Conservation (phyloP, 192 early-diverging fungal species). For the Coemansia biformis region DNA sequence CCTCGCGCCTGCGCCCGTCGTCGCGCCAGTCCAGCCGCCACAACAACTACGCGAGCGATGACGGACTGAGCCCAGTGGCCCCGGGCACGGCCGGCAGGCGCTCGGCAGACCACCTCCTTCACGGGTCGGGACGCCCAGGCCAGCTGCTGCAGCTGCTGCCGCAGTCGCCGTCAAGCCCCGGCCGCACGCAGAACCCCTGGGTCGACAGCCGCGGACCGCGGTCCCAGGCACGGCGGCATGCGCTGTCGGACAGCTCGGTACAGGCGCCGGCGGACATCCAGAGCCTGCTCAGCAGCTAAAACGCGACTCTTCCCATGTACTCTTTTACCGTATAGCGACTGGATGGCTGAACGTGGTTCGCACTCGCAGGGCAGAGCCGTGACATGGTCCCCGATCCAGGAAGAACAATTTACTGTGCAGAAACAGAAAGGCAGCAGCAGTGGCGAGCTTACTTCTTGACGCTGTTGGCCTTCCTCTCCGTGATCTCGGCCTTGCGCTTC, state of each 20-base stretch:
- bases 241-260: slow-evolving; percentile 29
- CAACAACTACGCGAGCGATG: slow-evolving; percentile 24
- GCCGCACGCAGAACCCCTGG: slow-evolving; percentile 35
- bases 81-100: slow-evolving; percentile 5
- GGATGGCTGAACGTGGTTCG: too few species aligned
- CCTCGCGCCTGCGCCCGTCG: slow-evolving; percentile 34
- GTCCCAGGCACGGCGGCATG: slow-evolving; percentile 26
- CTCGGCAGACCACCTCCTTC: slow-evolving; percentile 1
- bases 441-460: slow-evolving; percentile 45
- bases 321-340: too few species aligned
- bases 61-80: slow-evolving; percentile 16
- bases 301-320: slow-evolving; percentile 1
- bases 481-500: slow-evolving; percentile 34
- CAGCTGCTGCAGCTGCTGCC: slow-evolving; percentile 10
- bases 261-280: slow-evolving; percentile 1
- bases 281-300: not conserved
- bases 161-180: slow-evolving; percentile 42
- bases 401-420: not conserved
- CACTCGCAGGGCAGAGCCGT: too few species aligned
- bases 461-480: slow-evolving; percentile 46
- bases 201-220: slow-evolving; percentile 11
- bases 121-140: not conserved
- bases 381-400: not conserved
- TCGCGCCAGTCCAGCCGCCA: slow-evolving; percentile 42
- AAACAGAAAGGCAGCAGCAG: slow-evolving; percentile 5